phyloP scores from a whole-genome alignment of 106 monocot genomes.

The Phalaenopsis equestris region DNA sequence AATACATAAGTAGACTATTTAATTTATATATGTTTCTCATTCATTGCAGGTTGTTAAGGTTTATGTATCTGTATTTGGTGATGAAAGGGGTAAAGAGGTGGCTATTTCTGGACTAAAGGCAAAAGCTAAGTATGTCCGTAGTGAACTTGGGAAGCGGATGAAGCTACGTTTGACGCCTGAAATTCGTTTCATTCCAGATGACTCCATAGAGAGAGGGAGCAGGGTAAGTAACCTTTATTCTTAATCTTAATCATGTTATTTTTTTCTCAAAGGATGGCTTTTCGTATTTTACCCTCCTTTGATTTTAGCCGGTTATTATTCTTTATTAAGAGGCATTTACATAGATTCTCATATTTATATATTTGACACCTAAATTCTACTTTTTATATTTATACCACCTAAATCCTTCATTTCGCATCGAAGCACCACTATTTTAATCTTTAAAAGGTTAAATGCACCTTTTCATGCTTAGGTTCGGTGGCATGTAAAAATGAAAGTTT shows the following conservation, averaged over 20 bases:
- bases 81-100: slow-evolving; percentile 63
- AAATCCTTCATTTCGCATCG: too few relatives aligned
- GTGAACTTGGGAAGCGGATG: slow-evolving; percentile 68
- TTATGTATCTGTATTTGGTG: slow-evolving; percentile 75
- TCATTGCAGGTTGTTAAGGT: slow-evolving; percentile 64
- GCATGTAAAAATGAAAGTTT: too few relatives aligned
- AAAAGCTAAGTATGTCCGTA: slow-evolving; percentile 57
- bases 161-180: slow-evolving; percentile 64
- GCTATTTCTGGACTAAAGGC: slow-evolving; percentile 47
- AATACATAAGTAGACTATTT: not conserved
- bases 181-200: slow-evolving; percentile 66
- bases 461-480: too few relatives aligned
- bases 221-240: slow-evolving; percentile 31
- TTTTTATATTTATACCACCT: too few relatives aligned
- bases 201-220: slow-evolving; percentile 68
- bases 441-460: too few relatives aligned
- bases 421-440: too few relatives aligned
- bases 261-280: not conserved
- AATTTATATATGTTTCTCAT: not conserved
- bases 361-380: too few relatives aligned
- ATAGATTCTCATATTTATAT: too few relatives aligned
- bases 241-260: not conserved
- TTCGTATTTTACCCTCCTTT: not conserved
- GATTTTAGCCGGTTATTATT: not conserved
- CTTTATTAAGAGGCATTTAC: not conserved